phyloP scores from a whole-genome alignment of 768 basidiomycete genomes.

The Phaeolepiota aurea region DNA sequence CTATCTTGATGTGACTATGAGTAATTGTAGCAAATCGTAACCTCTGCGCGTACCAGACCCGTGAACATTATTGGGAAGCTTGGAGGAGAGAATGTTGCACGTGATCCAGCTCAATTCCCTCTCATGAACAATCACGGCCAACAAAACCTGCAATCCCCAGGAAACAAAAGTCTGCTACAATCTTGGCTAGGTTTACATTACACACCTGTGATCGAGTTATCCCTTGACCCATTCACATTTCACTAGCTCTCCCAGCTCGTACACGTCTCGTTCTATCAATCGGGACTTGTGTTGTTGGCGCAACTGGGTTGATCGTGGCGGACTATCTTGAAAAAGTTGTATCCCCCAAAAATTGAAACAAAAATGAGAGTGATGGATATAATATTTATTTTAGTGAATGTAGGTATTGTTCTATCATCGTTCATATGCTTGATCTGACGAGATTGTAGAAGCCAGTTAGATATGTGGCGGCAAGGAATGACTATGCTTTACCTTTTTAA shows the following conservation, averaged over 20 bases:
- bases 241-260: slow-evolving; percentile 41
- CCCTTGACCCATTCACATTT: slow-evolving; percentile 1
- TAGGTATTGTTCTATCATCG: too few species aligned
- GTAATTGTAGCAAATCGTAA: too few species aligned
- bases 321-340: slow-evolving; percentile 38
- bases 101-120: background rate
- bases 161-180: slow-evolving; percentile 23
- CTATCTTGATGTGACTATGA: slow-evolving; percentile 48
- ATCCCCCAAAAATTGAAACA: too few species aligned
- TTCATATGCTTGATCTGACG: too few species aligned
- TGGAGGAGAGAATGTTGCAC: slow-evolving; percentile 3
- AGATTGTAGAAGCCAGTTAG: too few species aligned
- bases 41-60: slow-evolving; percentile 49
- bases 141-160: background rate
- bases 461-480: too few species aligned
- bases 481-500: too few species aligned
- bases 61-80: slow-evolving; percentile 52
- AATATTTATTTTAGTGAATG: too few species aligned
- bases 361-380: too few species aligned
- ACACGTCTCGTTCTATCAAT: slow-evolving; percentile 46
- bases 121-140: background rate
- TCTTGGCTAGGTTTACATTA: slow-evolving; percentile 28
- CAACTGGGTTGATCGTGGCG: slow-evolving; percentile 37
- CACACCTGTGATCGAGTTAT: too few species aligned
- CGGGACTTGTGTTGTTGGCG: slow-evolving; percentile 36